Conservation (phyloP, 139 green algal species). For the Coelastrella sp. region DNA sequence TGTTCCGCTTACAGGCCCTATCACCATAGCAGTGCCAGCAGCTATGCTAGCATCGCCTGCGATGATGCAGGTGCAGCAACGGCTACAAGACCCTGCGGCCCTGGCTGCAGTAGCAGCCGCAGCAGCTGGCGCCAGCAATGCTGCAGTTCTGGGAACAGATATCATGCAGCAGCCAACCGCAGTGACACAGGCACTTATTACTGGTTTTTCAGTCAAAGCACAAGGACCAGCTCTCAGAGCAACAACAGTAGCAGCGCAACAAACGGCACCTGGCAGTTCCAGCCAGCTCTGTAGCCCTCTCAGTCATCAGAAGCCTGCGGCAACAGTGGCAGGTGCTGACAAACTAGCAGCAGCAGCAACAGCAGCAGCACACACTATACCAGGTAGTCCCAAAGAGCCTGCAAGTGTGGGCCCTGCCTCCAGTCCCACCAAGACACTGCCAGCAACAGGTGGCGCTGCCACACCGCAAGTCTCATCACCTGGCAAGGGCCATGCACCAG, state of each 20-base stretch:
- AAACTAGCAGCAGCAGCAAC: neutral
- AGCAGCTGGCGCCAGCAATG: neutral
- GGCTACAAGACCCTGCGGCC: neutral
- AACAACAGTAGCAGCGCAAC: neutral
- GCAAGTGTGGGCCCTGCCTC: neutral
- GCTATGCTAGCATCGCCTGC: slow-evolving; percentile 4
- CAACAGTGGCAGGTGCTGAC: neutral
- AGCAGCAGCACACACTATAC: neutral
- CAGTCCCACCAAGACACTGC: neutral
- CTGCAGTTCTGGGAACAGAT: neutral
- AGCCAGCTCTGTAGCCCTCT: neutral
- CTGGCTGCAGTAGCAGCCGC: neutral
- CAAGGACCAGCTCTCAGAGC: neutral
- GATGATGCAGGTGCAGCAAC: neutral
- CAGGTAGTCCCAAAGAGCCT: neutral
- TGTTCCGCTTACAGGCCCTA: neutral
- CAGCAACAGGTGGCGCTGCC: neutral
- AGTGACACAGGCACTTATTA: neutral
- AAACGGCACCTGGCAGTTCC: neutral
- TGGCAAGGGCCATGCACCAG: neutral
- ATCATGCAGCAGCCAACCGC: neutral
- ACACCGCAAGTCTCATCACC: neutral
- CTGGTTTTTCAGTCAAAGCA: neutral
- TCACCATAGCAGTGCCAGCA: neutral
- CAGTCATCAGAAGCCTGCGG: neutral